Base-by-base conservation (phyloP, 2,329 filamentous ascomycete species). In the Diaporthe sp. region DNA sequence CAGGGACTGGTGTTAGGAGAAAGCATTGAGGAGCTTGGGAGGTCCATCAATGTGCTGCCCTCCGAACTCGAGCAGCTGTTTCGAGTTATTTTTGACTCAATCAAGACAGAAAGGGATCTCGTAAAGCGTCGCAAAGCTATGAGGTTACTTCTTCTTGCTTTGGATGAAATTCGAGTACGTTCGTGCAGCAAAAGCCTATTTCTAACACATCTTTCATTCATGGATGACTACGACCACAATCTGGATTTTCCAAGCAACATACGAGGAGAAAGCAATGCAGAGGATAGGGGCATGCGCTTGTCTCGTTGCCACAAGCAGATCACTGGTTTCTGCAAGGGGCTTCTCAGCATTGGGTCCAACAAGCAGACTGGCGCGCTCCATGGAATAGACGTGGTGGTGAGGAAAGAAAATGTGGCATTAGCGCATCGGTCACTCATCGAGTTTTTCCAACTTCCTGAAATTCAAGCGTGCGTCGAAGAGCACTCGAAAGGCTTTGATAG, bases 21-120 rank as follows among this genome's bases (percentile, higher is more conserved):
- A 17, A 42, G 38, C 28, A 38, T 76, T 0, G 28, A 42, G 22
- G 77, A 77, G 7, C 72, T 78, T 2, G 30, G 19, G 6, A 52
- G 25, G 12, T 75, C 76, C 7, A 72, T 78, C 0, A 28, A 74
- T 2, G 74, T 74, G 12, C 71, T 78, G 0, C 76, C 77, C 0
- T 45, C 52, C 0, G 75, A 77, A 38, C 55, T 78, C 1, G 72
- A 77, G 25, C 40, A 73, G 3, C 52, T 77, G 10, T 77, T 76
- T 47, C 22, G 54, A 35, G 54, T 67, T 2, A 78, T 78, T 17
- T 73, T 73, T 10, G 58, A 69, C 22, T 73, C 71, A 1, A 69
- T 73, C 4, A 54, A 5, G 4, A 35, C 3, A 28, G 61, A 73
- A 68, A 2, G 4, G 22, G 58, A 67, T 17, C 15, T 19, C 0